A percentile compares a stretch with the other conserved stretches of the same genome.
Conservation (phyloP, 2,329 filamentous ascomycete species). For the Plenodomus lindquistii region DNA sequence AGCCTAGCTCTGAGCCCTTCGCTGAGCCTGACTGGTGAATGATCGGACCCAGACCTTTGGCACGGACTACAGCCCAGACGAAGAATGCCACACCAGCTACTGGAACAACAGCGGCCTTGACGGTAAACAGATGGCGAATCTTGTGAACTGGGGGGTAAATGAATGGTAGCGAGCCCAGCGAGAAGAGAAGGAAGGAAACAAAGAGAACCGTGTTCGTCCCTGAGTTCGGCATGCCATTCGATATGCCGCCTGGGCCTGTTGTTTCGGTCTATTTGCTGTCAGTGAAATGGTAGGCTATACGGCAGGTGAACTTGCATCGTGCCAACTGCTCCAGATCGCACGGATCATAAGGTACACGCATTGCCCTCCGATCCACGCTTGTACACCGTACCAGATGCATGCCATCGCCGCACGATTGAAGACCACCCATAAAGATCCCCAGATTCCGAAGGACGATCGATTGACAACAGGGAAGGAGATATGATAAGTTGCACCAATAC, state of each 20-base stretch:
- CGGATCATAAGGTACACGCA: conserved; percentile 90
- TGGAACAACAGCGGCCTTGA: conserved; percentile 84
- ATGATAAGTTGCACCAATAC: conserved; percentile 85
- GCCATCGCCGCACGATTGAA: conserved; percentile 88
- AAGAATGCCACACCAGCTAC: conserved; percentile 83
- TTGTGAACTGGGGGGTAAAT: conserved; percentile 90
- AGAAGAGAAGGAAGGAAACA: conserved; percentile 85
- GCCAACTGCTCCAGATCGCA: conserved; percentile 75
- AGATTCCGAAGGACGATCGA: conserved; percentile 82
- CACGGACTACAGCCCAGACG: conserved; percentile 81
- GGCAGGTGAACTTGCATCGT: conserved; percentile 40
- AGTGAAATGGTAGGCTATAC: conserved; percentile 1
- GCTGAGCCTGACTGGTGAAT: conserved; percentile 67
- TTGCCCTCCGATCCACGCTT: conserved; percentile 77
- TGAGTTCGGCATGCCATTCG: conserved; percentile 68
- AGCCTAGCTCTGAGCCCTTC: conserved; percentile 71
- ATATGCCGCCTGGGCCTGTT: conserved; percentile 52
- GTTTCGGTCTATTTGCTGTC: conserved; percentile 7
- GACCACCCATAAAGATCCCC: conserved; percentile 86
- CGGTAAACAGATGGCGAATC: conserved; percentile 86
- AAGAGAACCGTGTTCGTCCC: conserved; percentile 77
- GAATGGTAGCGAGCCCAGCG: conserved; percentile 76
- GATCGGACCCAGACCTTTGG: conserved; percentile 82
- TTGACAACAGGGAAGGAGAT: conserved; percentile 84
- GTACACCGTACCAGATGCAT: conserved; percentile 86